Evolutionary conservation across 495 filamentous ascomycete genomes (phyloP).

Genomic region (Daldinia decipiens): DNA sequence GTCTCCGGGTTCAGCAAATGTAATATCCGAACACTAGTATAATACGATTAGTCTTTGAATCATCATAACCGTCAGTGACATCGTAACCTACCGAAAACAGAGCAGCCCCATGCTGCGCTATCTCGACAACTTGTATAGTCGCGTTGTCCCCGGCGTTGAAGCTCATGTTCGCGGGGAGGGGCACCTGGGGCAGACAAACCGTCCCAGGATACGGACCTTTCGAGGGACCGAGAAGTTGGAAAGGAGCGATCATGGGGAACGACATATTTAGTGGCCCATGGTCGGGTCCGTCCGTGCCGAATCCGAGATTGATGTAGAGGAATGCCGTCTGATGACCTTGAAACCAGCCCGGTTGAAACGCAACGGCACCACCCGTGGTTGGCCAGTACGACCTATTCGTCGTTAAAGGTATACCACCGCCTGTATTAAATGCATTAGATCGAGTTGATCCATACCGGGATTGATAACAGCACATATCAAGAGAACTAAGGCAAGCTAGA

Average conservation of each 20-base stretch:
- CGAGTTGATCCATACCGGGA: not conserved
- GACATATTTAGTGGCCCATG: slow-evolving; percentile 84
- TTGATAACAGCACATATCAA: not conserved
- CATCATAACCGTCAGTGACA: not conserved
- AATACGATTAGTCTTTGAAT: slow-evolving; percentile 25
- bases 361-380: slow-evolving; percentile 81
- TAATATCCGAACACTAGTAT: slow-evolving; percentile 85
- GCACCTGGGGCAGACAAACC: slow-evolving; percentile 89
- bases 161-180: slow-evolving; percentile 77
- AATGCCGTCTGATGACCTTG: slow-evolving; percentile 85
- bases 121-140: slow-evolving; percentile 93
- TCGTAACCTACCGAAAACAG: slow-evolving; percentile 82
- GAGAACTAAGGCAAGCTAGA: not conserved
- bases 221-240: slow-evolving; percentile 85
- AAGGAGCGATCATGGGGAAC: slow-evolving; percentile 80
- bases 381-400: slow-evolving; percentile 94
- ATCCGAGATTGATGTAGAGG: slow-evolving; percentile 93
- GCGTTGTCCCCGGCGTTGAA: slow-evolving; percentile 86
- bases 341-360: slow-evolving; percentile 95
- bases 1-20: slow-evolving; percentile 79
- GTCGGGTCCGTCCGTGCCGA: slow-evolving; percentile 72
- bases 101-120: slow-evolving; percentile 87
- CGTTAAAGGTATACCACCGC: slow-evolving; percentile 83
- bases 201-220: slow-evolving; percentile 85
- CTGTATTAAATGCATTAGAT: slow-evolving; percentile 57